These are phyloP conservation scores for Huntiella omanensis DNA, from an alignment of 2,329 filamentous ascomycete species.

Conservation along the genomic window DNA sequence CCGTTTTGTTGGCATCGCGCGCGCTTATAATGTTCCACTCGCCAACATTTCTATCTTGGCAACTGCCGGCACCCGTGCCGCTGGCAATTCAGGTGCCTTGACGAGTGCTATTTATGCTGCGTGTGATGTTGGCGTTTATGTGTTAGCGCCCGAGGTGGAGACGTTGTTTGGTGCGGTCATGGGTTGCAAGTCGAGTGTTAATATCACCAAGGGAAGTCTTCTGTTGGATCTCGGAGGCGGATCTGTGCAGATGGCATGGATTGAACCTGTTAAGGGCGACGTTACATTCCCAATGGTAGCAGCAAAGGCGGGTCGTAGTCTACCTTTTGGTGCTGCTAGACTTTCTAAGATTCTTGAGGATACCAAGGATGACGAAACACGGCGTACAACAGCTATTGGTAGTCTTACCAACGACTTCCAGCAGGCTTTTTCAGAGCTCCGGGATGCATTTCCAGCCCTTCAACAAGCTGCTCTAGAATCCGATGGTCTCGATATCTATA, in stretches of 20 bases:
- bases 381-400: conserved; percentile 27
- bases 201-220: conserved; percentile 36
- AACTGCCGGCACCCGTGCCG: conserved; percentile 74
- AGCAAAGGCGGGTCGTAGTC: conserved; percentile 33
- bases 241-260: conserved; percentile 46
- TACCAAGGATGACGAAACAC: conserved; percentile 17
- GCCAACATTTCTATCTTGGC: conserved; percentile 57
- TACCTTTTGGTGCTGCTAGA: conserved; percentile 43
- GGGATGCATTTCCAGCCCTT: conserved; percentile 31
- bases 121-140: conserved; percentile 49
- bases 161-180: conserved; percentile 59
- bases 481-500: conserved; percentile 49
- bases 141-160: conserved; percentile 65
- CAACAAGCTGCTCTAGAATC: conserved; percentile 10
- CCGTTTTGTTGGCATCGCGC: conserved; percentile 53
- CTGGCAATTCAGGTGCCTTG: conserved; percentile 54
- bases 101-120: conserved; percentile 40
- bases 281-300: conserved; percentile 30
- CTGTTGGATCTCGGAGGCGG: conserved; percentile 76
- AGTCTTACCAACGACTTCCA: conserved; percentile 40
- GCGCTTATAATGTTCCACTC: conserved; percentile 46
- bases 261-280: conserved; percentile 27
- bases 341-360: conserved; percentile 31
- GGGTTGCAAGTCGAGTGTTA: conserved; percentile 61
- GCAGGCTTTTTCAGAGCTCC: conserved; percentile 37